Evolutionary conservation across 208 protist species (phyloP), one percentile per base, ranked within the genome.

Genomic region (Phytomonas sp.): DNA sequence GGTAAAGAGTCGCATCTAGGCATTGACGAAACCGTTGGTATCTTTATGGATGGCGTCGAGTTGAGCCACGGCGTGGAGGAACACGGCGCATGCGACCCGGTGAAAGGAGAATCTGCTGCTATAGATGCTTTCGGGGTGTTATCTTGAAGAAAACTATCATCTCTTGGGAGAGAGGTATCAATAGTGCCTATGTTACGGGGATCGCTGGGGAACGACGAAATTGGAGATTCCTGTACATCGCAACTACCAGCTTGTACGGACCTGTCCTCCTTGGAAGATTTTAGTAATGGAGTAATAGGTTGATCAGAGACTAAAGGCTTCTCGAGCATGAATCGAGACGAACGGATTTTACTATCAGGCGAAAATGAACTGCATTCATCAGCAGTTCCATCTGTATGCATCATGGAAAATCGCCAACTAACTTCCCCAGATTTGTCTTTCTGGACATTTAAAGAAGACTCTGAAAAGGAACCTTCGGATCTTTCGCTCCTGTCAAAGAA

Each of bases 11-110:
- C 5, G 19, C 45, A 26, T 4, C 19, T 19, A 56, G 19, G 16
- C 5, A 56, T 56, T 5, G 23, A 8, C 23, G 19, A 56, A 56
- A 26, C 45, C 2, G 45, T 56, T 23, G 45, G 19, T 19, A 26
- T 56, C 45, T 56, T 56, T 40, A 65, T 42, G 5, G 61, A 42
- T 29, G 32, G 61, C 61, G 61, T 40, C 0, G 32, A 65, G 61
- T 23, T 42, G 26, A 34, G 61, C 61, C 61, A 40, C 61, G 61
- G 61, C 10, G 61, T 42, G 19, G 61, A 65, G 26, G 31, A 65
- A 16, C 26, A 65, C n/a, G 61, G 32, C 4, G 61, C 32, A 1
- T 65, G 34, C 19, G n/a, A 65, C 10, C 61, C 61, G 10, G 26
- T 26, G 19, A 31, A 65, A 65, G 61, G 45, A 56, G 16, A 7